phyloP scores from a whole-genome alignment of 2,329 filamentous ascomycete genomes.

The Epichloe gansuensis region DNA sequence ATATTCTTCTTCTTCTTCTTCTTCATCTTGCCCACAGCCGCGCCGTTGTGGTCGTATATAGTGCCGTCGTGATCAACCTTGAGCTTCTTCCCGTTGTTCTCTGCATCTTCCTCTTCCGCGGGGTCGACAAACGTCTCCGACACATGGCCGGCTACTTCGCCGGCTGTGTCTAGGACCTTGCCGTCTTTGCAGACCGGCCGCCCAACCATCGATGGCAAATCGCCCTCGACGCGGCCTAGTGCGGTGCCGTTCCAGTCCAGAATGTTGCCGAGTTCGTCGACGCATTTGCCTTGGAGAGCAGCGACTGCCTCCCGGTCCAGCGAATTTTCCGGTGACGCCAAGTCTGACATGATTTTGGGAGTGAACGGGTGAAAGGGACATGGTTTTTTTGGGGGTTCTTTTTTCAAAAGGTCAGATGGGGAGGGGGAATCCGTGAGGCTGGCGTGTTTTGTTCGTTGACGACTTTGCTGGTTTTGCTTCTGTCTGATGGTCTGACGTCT shows the following conservation, averaged over 20 bases:
- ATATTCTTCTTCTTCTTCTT: slow-evolving; percentile 24
- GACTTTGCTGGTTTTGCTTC: neutral
- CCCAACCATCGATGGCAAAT: slow-evolving; percentile 43
- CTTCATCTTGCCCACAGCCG: slow-evolving; percentile 48
- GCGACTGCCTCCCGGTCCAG: slow-evolving; percentile 18
- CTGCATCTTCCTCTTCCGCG: neutral
- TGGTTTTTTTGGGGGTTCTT: neutral
- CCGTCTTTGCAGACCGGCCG: slow-evolving; percentile 32
- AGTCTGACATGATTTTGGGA: slow-evolving; percentile 22
- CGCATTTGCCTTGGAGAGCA: slow-evolving; percentile 33
- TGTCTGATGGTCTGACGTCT: neutral
- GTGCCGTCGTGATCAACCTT: slow-evolving; percentile 45
- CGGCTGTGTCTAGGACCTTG: slow-evolving; percentile 59
- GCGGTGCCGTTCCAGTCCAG: slow-evolving; percentile 37
- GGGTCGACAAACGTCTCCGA: slow-evolving; percentile 29
- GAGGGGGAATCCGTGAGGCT: neutral
- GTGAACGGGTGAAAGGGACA: neutral
- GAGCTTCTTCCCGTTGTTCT: slow-evolving; percentile 35
- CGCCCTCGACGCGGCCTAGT: slow-evolving; percentile 39
- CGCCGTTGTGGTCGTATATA: slow-evolving; percentile 44
- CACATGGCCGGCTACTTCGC: slow-evolving; percentile 68
- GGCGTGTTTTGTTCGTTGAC: neutral
- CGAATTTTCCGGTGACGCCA: slow-evolving; percentile 22
- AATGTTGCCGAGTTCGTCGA: slow-evolving; percentile 44
- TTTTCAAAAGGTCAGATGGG: too few relatives aligned